Evolutionary conservation across 345 rosid genomes (phyloP).

Genomic region (Populus nigra): DNA sequence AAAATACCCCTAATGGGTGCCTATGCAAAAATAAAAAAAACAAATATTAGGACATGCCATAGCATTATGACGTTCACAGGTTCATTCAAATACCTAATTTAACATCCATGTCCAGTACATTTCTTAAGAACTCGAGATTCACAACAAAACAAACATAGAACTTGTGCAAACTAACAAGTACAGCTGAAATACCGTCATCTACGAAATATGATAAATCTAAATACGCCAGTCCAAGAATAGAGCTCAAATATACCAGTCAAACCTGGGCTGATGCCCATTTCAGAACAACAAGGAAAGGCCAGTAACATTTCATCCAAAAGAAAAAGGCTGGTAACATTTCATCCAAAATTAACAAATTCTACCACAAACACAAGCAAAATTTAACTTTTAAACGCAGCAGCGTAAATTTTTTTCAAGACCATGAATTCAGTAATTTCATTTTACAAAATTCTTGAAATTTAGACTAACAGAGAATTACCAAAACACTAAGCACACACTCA

Average conservation of each 20-base stretch:
- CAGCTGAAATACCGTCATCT: background rate
- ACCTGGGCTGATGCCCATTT: background rate
- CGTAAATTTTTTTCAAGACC: too few species aligned
- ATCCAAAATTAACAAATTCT: background rate
- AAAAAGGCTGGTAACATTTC: too few species aligned
- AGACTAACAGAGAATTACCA: too few species aligned
- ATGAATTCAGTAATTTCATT: background rate
- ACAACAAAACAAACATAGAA: background rate
- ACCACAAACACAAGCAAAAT: background rate
- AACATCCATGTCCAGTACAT: background rate
- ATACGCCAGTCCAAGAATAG: background rate
- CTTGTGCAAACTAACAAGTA: too few species aligned
- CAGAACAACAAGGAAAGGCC: background rate
- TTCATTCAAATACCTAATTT: background rate
- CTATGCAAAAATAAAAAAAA: conserved; percentile 31
- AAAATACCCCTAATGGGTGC: conserved; percentile 81
- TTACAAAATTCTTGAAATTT: too few species aligned
- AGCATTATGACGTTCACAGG: background rate
- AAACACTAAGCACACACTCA: too few species aligned
- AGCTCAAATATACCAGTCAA: background rate
- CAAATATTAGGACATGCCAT: background rate
- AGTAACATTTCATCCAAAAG: background rate
- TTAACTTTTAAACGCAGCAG: background rate
- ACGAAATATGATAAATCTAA: background rate
- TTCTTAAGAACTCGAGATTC: background rate